Percentiles rank a stretch among this genome's conserved stretches.
Evolutionary conservation across 2,329 filamentous ascomycete species (phyloP).

Genomic region (Neonectria magnoliae): DNA sequence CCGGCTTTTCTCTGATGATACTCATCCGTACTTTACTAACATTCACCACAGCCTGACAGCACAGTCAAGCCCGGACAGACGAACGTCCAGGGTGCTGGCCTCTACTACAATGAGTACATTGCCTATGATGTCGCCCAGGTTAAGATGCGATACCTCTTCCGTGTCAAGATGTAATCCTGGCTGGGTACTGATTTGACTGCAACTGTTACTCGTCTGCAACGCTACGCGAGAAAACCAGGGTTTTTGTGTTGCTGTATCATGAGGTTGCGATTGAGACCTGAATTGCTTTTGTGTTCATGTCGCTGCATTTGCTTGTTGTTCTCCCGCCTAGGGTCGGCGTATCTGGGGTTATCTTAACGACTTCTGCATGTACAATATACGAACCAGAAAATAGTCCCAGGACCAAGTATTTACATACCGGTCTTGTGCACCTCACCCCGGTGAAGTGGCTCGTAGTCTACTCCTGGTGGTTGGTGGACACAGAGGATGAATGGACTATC

Average conservation of each 20-base stretch:
- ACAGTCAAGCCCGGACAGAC: constrained; percentile 58
- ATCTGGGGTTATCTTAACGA: not conserved
- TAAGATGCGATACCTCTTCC: constrained; percentile 74
- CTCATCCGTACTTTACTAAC: constrained; percentile 8
- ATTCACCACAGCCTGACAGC: constrained; percentile 58
- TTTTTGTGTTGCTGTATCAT: not conserved
- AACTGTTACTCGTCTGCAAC: not conserved
- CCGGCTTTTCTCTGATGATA: not conserved
- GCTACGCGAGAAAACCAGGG: not conserved
- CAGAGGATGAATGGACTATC: not conserved
- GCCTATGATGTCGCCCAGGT: constrained; percentile 76
- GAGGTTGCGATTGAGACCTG: not conserved
- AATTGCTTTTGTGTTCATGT: not conserved
- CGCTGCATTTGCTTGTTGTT: not conserved
- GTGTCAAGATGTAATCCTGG: constrained; percentile 61
- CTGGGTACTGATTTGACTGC: not conserved
- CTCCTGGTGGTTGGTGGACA: not conserved
- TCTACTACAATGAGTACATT: constrained; percentile 80
- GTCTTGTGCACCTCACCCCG: not conserved
- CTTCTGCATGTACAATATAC: not conserved
- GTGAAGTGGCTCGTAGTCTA: not conserved
- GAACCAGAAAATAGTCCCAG: not conserved
- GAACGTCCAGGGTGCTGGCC: constrained; percentile 53
- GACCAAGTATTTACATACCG: not conserved
- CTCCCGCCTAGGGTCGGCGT: not conserved